Conservation (phyloP, 164 flowering plant species). For the Dillenia suffruticosa region DNA sequence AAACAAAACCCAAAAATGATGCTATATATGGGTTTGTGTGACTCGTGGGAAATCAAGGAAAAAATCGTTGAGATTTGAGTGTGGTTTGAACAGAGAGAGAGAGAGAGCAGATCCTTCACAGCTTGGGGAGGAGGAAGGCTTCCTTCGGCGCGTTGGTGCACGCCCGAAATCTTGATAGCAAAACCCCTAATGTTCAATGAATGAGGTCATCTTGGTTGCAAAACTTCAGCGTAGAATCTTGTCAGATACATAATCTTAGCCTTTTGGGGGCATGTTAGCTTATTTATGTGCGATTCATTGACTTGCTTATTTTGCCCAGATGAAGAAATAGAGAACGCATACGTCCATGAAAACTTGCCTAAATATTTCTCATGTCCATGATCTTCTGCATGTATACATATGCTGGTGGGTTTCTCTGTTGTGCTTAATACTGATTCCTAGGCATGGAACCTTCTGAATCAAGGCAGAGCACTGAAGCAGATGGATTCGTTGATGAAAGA, state of each 20-base stretch:
- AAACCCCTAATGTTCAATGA: conserved; percentile 32
- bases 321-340: background rate
- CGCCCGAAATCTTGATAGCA: too few relatives aligned
- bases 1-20: too few relatives aligned
- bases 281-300: too few relatives aligned
- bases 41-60: too few relatives aligned
- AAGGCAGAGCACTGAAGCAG: conserved; percentile 20
- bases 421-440: background rate
- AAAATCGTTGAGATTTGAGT: too few relatives aligned
- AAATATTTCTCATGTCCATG: background rate
- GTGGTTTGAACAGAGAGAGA: too few relatives aligned
- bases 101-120: too few relatives aligned
- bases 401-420: background rate
- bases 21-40: too few relatives aligned
- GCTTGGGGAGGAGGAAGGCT: too few relatives aligned
- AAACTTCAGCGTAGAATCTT: conserved; percentile 38
- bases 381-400: background rate
- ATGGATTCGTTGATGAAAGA: conserved; percentile 15
- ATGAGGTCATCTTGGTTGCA: conserved; percentile 32
- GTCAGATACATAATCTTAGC: conserved; percentile 19
- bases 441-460: conserved; percentile 29
- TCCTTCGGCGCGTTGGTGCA: too few relatives aligned
- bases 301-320: background rate
- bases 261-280: conserved; percentile 48
- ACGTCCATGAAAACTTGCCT: too few relatives aligned